These are phyloP conservation scores for Cylindrotheca closterium DNA, from an alignment of 108 stramenopile genomes.

Conservation along the genomic window DNA sequence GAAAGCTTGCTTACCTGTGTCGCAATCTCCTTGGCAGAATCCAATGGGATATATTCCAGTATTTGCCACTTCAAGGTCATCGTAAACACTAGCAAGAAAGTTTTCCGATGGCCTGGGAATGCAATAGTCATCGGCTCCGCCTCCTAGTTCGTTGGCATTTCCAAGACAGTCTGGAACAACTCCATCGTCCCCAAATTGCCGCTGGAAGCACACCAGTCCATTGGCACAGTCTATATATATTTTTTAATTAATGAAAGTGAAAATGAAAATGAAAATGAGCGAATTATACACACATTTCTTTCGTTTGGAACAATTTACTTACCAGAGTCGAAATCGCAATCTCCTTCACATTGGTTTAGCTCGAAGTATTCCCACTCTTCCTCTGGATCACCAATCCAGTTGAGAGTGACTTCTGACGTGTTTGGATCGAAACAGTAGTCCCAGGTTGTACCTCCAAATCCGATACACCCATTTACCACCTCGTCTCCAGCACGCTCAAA, in stretches of 20 bases:
- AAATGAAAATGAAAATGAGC: neutral
- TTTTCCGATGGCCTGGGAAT: neutral
- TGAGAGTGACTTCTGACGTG: neutral
- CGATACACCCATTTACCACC: neutral
- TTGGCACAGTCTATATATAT: neutral
- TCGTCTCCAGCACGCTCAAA: neutral
- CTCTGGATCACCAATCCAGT: neutral
- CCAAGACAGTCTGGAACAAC: neutral
- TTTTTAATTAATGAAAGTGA: neutral
- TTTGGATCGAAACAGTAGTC: neutral
- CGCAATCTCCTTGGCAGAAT: neutral
- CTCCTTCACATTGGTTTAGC: neutral
- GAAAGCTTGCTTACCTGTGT: neutral
- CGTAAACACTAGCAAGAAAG: neutral
- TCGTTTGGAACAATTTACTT: neutral
- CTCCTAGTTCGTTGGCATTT: neutral
- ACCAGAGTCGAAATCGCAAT: neutral
- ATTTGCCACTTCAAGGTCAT: neutral
- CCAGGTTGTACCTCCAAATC: neutral
- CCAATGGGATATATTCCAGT: neutral
- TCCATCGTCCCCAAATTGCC: neutral
- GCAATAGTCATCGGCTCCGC: neutral
- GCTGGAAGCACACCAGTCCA: neutral
- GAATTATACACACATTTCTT: neutral
- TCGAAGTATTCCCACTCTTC: neutral